Base-by-base conservation (phyloP, 2,329 filamentous ascomycete genomes). In the Hymenoscyphus infarciens region DNA sequence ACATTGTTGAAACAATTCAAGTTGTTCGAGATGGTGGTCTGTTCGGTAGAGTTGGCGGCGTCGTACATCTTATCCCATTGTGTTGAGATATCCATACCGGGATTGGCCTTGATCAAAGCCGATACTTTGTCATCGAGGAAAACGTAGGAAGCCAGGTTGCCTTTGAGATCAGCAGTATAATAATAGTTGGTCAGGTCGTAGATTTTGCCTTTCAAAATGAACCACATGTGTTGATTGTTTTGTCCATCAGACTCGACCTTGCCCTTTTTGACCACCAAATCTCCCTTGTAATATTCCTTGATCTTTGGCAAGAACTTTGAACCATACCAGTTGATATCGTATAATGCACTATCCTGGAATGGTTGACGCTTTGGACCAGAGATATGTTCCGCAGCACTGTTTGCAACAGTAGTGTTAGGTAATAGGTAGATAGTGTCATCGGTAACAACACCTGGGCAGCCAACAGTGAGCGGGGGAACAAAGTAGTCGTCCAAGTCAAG, bases 141-240 rank as follows among this genome's bases (percentile, higher is more conserved):
- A 10, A 82, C 75, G 77, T 91, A 96, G 0, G 74, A 73, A 0
- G 77, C 72, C 5, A 80, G 70, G 61, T 67, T 65, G 27, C 87
- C 81, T 71, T 82, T 79, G 22, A 80, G 67, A 8, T 88, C 78
- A 52, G 87, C 77, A 0, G 92, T 97, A 73, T 92, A 81, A 76
- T 93, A 94, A 77, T 99, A 99, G 74, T 98, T 86, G 0, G 91
- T 96, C 60, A 99, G 77, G 74, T 99, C 96, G 74, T 95, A 98
- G 22, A 99, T 82, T 59, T 83, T 83, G 60, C 87, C 81, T 33
- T 91, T 81, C 65, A 96, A 85, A 61, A 90, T 88, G 66, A 91
- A 88, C 92, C 95, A 98, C 72, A 84, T 83, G 69, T 90, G 88
- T 60, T 86, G 82, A 16, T 87, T 77, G 38, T 89, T 77, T 31